Conservation (phyloP, 2,329 filamentous ascomycete genomes). For the Fusarium pininemorale region DNA sequence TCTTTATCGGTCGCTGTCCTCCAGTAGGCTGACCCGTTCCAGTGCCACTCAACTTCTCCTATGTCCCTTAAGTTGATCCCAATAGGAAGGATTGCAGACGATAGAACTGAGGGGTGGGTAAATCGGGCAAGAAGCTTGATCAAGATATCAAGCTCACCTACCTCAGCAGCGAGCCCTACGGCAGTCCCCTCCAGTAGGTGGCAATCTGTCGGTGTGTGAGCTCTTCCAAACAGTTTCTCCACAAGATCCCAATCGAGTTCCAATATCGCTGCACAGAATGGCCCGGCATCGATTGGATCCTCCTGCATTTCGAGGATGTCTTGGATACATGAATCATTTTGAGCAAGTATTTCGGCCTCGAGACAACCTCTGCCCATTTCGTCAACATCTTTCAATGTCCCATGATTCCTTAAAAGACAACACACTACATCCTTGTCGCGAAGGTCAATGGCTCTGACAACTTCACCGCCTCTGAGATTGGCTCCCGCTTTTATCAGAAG, state of each 20-base stretch:
- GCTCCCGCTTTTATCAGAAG: rapidly evolving
- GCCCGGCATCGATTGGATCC: rapidly evolving
- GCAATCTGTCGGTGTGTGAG: rapidly evolving
- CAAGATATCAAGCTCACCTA: too few species aligned
- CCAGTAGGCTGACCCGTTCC: rapidly evolving
- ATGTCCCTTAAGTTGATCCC: rapidly evolving
- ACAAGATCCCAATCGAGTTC: rapidly evolving
- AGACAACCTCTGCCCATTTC: rapidly evolving
- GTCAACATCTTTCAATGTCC: rapidly evolving
- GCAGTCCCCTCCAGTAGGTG: rapidly evolving
- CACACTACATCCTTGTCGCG: rapidly evolving
- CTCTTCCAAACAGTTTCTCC: rapidly evolving
- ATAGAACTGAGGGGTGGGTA: rapidly evolving
- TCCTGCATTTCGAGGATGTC: rapidly evolving
- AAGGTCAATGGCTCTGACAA: background rate
- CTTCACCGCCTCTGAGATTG: rapidly evolving
- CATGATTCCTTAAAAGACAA: rapidly evolving
- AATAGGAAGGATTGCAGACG: rapidly evolving
- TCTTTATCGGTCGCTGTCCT: rapidly evolving
- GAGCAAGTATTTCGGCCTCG: rapidly evolving
- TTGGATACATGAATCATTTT: rapidly evolving
- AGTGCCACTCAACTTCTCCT: rapidly evolving
- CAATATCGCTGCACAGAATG: rapidly evolving
- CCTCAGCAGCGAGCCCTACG: rapidly evolving
- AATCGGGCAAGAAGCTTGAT: too few species aligned